Conservation (phyloP, 176 grass and related monocot genomes). For the barley (Hordeum vulgare) region DNA sequence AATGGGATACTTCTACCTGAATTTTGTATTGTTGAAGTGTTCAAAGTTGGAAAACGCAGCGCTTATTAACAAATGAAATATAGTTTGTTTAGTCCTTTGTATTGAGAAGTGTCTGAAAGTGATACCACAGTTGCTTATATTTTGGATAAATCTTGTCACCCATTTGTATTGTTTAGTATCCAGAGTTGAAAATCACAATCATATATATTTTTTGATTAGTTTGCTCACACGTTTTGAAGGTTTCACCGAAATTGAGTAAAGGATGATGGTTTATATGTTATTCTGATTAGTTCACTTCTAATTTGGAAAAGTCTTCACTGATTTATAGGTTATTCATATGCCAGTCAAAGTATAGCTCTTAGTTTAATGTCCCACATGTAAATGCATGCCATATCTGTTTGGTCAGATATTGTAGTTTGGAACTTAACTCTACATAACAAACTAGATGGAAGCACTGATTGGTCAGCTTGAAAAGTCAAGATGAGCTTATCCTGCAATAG, state of each 20-base stretch:
- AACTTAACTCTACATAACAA: background rate
- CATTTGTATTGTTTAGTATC: background rate
- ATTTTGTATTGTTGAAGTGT: background rate
- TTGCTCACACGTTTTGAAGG: background rate
- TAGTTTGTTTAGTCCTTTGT: background rate
- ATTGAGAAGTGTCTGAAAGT: background rate
- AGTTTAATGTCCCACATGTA: background rate
- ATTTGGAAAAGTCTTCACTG: background rate
- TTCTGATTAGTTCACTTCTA: background rate
- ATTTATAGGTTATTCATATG: background rate
- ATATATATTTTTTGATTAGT: background rate
- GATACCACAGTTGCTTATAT: background rate
- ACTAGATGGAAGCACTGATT: background rate
- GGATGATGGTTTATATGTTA: background rate
- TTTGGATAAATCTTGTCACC: background rate
- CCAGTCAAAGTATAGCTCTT: background rate
- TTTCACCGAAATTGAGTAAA: background rate
- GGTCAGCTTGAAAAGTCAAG: background rate
- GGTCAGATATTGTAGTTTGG: background rate
- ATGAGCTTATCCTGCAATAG: background rate
- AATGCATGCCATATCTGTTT: background rate
- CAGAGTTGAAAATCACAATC: background rate
- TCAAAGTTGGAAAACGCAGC: background rate
- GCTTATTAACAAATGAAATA: background rate
- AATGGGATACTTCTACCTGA: background rate